These are phyloP conservation scores for Graphilbum ipis-grandicollis DNA, from an alignment of 2,329 filamentous ascomycete species.

Conservation along the genomic window DNA sequence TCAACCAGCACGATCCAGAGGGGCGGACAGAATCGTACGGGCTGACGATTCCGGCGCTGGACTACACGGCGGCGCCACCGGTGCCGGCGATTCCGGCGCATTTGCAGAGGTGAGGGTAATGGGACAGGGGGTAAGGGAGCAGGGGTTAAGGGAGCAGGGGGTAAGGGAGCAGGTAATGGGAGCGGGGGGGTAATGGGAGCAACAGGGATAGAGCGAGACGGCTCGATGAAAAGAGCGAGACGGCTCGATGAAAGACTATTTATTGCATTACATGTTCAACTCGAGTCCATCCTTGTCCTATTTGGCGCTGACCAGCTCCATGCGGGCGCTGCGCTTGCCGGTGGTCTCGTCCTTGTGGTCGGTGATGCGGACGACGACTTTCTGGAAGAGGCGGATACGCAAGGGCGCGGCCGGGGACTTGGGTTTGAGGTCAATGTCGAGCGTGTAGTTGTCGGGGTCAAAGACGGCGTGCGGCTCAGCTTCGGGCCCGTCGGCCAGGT, in stretches of 20 bases:
- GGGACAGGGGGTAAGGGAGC: neutral
- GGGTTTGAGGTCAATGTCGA: conserved; percentile 43
- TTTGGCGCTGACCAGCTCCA: conserved; percentile 37
- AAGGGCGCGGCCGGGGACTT: conserved; percentile 35
- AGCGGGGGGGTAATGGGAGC: too few species aligned
- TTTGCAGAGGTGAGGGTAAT: conserved; percentile 1
- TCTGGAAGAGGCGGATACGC: conserved; percentile 74
- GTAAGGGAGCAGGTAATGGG: neutral
- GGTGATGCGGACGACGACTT: conserved; percentile 73
- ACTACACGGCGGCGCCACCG: conserved; percentile 10
- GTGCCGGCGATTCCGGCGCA: conserved; percentile 6
- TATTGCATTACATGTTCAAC: neutral
- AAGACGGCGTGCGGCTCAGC: conserved; percentile 66
- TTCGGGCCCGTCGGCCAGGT: conserved; percentile 43
- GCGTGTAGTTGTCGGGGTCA: conserved; percentile 69
- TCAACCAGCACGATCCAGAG: conserved; percentile 63
- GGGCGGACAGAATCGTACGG: conserved; percentile 74
- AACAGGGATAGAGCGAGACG: too few species aligned
- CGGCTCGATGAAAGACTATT: too few species aligned
- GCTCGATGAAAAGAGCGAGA: too few species aligned
- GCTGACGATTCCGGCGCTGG: conserved; percentile 62
- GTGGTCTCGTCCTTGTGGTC: conserved; percentile 89
- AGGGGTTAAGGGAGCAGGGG: neutral
- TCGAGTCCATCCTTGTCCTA: neutral
- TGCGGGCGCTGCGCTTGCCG: conserved; percentile 83